A percentile compares a stretch with the other conserved stretches of the same genome.
Conservation (phyloP, 2,329 filamentous ascomycete genomes). For the Colletotrichum shisoi region DNA sequence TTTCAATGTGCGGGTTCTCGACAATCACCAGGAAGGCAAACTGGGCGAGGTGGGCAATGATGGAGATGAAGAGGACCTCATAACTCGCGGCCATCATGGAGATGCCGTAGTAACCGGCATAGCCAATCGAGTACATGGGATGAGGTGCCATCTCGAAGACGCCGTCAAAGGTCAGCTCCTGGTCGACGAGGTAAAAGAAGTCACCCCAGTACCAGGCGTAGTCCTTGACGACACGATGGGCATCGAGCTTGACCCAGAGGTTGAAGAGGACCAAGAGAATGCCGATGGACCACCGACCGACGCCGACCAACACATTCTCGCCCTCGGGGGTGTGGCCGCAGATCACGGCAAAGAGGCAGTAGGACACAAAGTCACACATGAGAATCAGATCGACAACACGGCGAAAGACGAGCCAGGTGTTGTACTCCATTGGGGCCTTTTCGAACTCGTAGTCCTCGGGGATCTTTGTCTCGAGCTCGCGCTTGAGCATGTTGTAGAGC, state of each 20-base stretch:
- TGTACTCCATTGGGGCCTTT: slow-evolving; percentile 94
- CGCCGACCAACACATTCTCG: slow-evolving; percentile 73
- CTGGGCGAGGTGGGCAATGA: slow-evolving; percentile 91
- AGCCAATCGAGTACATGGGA: slow-evolving; percentile 98
- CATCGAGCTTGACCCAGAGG: slow-evolving; percentile 97
- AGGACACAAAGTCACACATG: slow-evolving; percentile 98
- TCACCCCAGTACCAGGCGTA: slow-evolving; percentile 99
- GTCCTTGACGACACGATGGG: slow-evolving; percentile 96
- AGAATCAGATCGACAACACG: slow-evolving; percentile 95
- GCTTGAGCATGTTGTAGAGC: slow-evolving; percentile 84
- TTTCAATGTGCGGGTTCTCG: slow-evolving; percentile 97
- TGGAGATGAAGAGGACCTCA: slow-evolving; percentile 95
- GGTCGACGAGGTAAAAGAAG: slow-evolving; percentile 98
- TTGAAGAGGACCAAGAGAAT: slow-evolving; percentile 88
- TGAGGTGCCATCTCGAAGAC: slow-evolving; percentile 99
- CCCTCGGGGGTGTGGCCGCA: slow-evolving; percentile 78
- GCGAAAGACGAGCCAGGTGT: slow-evolving; percentile 97
- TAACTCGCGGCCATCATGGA: slow-evolving; percentile 98
- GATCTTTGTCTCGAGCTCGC: slow-evolving; percentile 93
- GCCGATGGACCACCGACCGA: slow-evolving; percentile 80
- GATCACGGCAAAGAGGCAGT: slow-evolving; percentile 92
- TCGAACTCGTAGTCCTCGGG: slow-evolving; percentile 93
- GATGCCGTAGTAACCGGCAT: slow-evolving; percentile 97
- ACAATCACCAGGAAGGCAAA: slow-evolving; percentile 91
- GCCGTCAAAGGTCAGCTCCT: slow-evolving; percentile 96